Evolutionary conservation across 2,329 filamentous ascomycete genomes (phyloP), one percentile per base, ranked within the genome.

Genomic region (Pseudocercospora vitis): DNA sequence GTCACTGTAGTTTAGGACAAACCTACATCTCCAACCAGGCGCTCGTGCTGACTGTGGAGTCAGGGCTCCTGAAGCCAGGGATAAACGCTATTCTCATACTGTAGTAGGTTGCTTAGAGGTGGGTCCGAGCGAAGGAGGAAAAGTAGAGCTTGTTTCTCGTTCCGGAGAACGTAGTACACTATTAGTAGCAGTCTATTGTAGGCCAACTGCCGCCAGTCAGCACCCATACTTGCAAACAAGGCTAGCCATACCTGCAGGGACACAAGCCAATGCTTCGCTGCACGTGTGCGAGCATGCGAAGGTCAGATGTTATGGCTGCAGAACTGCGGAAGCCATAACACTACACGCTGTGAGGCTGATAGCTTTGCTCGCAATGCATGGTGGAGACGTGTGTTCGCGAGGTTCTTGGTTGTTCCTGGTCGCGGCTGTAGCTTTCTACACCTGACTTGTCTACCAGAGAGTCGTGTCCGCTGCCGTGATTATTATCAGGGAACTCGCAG

Each of bases 41-140:
- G 24, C 28, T 42, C 35, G 37, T 50, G 37, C 44, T 31, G 37
- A 29, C 18, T 32, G 24, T 31, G 35, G 26, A 40, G 29, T 29
- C 37, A 33, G 19, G 29, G 16, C 28, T 28, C 29, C 39, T 16
- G 35, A 21, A 31, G 37, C 48, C 48, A 50, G 44, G 48, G 44
- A 44, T 32, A 50, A 50, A 9, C 37, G 48, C 21, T 35, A 44
- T 14, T 40, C 32, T 50, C 48, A 42, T 50, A 50, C n/a, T n/a
- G 48, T 14, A 44, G 14, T 21, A 31, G 9, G 35, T 16, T 40
- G 35, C 19, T 32, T n/a, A 12, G 23, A 50, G 37, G 19, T 16
- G 29, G 46, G 46, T 28, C 46, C 46, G 26, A 48, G 46, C 46
- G 21, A 26, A 35, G 32, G 24, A 35, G 33, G 18, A 48, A 24